A percentile compares a stretch with the other conserved stretches of the same genome.
Evolutionary conservation across 257 asterid species (phyloP).

Genomic region (Scutellaria minor): DNA sequence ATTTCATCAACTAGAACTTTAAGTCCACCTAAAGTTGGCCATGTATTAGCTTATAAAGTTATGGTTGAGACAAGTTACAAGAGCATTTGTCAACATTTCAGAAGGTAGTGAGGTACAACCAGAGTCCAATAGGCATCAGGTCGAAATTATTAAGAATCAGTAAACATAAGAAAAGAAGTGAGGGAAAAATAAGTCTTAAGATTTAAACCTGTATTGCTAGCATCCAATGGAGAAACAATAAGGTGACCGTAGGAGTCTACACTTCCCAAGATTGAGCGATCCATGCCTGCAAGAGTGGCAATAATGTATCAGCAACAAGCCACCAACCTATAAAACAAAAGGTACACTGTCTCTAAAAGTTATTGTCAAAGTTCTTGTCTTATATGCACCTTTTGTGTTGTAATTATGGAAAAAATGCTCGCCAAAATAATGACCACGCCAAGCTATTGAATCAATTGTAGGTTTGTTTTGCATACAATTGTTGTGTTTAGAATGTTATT

Average conservation of each 20-base stretch:
- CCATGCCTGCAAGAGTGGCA: slow-evolving; percentile 51
- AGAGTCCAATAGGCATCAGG: background rate
- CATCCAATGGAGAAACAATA: slow-evolving; percentile 79
- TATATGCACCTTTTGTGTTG: background rate
- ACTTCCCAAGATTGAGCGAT: slow-evolving; percentile 77
- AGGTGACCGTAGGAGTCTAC: slow-evolving; percentile 89
- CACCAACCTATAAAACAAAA: slow-evolving; percentile 19
- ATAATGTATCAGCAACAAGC: background rate
- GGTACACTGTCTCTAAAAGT: slow-evolving; percentile 7
- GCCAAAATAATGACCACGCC: slow-evolving; percentile 11
- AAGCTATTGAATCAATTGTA: too few species aligned
- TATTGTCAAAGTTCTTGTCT: background rate
- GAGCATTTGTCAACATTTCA: background rate
- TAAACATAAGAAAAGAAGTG: slow-evolving; percentile 6
- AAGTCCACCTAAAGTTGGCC: background rate
- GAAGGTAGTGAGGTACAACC: background rate
- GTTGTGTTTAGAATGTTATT: background rate
- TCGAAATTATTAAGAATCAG: slow-evolving; percentile 18
- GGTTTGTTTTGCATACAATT: background rate
- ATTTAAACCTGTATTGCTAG: slow-evolving; percentile 49
- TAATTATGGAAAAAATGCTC: background rate
- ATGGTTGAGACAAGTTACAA: background rate
- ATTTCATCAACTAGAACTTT: slow-evolving; percentile 17
- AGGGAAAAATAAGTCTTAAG: slow-evolving; percentile 1
- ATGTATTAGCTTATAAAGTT: background rate